Evolutionary conservation across 768 basidiomycete genomes (phyloP).

Genomic region (Leccinum disarticulatum): DNA sequence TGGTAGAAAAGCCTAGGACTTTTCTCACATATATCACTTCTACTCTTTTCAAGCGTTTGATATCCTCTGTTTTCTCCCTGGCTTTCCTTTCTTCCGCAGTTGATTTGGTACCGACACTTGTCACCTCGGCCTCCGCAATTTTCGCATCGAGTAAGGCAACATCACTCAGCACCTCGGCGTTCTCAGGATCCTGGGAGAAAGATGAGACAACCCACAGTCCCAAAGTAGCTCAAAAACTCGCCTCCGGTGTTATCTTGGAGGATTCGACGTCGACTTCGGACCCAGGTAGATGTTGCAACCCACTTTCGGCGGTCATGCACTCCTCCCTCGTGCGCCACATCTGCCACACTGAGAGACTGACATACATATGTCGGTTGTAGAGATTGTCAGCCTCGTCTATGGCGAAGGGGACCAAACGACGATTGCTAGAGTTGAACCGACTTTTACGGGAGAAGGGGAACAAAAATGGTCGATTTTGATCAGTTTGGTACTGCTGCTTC

Average conservation of each 20-base stretch:
- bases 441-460: conserved; percentile 86
- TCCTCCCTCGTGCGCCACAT: conserved; percentile 97
- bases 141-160: conserved; percentile 69
- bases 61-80: conserved; percentile 70
- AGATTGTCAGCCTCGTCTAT: conserved; percentile 94
- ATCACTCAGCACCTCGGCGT: conserved; percentile 67
- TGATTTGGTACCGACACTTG: conserved; percentile 50
- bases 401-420: conserved; percentile 85
- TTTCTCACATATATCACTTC: conserved; percentile 90
- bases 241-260: conserved; percentile 46
- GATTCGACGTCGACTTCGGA: conserved; percentile 57
- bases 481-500: conserved; percentile 98
- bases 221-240: conserved; percentile 19
- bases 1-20: neutral
- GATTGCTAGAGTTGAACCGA: conserved; percentile 49
- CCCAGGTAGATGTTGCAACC: conserved; percentile 77
- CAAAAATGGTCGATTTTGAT: conserved; percentile 89
- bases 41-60: conserved; percentile 84
- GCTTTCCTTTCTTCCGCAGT: conserved; percentile 57
- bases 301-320: conserved; percentile 91
- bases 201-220: conserved; percentile 1
- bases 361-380: conserved; percentile 87
- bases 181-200: conserved; percentile 52
- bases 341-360: conserved; percentile 85
- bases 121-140: conserved; percentile 63